Evolutionary conservation across 1,284 basidiomycete species (phyloP).

Genomic region (Leccinum angustisporum): DNA sequence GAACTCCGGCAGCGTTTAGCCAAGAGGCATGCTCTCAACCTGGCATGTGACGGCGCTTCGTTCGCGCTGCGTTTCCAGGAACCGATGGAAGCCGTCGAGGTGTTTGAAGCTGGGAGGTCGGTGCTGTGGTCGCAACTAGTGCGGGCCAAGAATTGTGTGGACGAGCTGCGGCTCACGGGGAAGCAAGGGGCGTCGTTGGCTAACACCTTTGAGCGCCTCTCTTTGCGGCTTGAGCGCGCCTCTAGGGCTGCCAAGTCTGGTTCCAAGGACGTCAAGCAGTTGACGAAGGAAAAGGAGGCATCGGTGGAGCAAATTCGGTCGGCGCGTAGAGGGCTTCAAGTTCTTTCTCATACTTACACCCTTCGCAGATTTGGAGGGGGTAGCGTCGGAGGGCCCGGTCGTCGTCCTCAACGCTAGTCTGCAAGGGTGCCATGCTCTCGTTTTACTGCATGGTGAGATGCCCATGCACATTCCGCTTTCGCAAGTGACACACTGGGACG

Average conservation of each 20-base stretch:
- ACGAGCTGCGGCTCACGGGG: too few species aligned
- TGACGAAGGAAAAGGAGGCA: slow-evolving; percentile 25
- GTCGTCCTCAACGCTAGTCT: slow-evolving; percentile 34
- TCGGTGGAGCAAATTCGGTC: slow-evolving; percentile 28
- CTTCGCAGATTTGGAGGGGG: slow-evolving; percentile 31
- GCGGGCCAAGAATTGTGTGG: slow-evolving; percentile 2
- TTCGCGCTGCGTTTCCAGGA: slow-evolving; percentile 25
- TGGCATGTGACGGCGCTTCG: slow-evolving; percentile 23
- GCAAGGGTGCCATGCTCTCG: slow-evolving; percentile 31
- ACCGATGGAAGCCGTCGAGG: slow-evolving; percentile 24
- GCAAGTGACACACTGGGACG: slow-evolving; percentile 15
- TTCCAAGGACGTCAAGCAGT: slow-evolving; percentile 16
- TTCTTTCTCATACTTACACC: slow-evolving; percentile 26
- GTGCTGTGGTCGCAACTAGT: slow-evolving; percentile 31
- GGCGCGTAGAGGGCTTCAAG: slow-evolving; percentile 29
- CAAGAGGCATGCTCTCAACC: neutral
- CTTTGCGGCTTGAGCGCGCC: slow-evolving; percentile 13
- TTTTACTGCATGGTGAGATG: slow-evolving; percentile 15
- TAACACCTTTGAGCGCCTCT: too few species aligned
- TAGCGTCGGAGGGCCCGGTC: slow-evolving; percentile 35
- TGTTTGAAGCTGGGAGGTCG: slow-evolving; percentile 24
- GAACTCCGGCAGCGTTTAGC: too few species aligned
- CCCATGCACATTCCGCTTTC: slow-evolving; percentile 24
- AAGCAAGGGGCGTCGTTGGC: too few species aligned
- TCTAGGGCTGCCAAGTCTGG: slow-evolving; percentile 4